Conservation (phyloP, 129 eudicot genomes). For the Mikania micrantha region DNA sequence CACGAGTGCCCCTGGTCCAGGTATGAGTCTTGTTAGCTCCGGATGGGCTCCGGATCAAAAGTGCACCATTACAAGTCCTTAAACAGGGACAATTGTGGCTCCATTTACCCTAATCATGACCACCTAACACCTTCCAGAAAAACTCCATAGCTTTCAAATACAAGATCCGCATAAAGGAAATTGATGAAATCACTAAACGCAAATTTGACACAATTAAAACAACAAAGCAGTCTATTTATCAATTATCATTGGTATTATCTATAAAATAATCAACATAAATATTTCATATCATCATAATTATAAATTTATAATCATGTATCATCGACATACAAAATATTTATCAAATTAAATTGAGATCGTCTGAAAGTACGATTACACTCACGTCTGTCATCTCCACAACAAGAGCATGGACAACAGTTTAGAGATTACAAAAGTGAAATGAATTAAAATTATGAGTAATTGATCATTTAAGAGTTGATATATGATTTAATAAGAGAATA, state of each 20-base stretch:
- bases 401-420: not conserved
- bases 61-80: not conserved
- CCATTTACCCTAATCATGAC: not conserved
- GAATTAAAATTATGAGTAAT: not conserved
- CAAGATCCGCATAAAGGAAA: not conserved
- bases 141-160: not conserved
- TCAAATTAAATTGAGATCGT: not conserved
- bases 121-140: not conserved
- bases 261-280: not conserved
- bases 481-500: slow-evolving; percentile 5
- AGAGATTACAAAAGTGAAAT: not conserved
- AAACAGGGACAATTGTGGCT: not conserved
- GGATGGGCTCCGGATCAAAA: no score
- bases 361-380: not conserved
- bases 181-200: not conserved
- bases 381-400: not conserved
- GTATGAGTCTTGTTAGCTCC: no score
- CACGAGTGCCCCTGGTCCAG: no score
- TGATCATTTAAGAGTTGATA: not conserved
- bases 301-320: not conserved
- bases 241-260: not conserved
- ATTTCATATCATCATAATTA: not conserved
- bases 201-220: not conserved
- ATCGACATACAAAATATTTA: not conserved
- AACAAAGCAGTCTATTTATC: not conserved